Percentiles rank a stretch among this genome's conserved stretches.
phyloP scores from a whole-genome alignment of 306 rosid species.

The Sophora flavescens region DNA sequence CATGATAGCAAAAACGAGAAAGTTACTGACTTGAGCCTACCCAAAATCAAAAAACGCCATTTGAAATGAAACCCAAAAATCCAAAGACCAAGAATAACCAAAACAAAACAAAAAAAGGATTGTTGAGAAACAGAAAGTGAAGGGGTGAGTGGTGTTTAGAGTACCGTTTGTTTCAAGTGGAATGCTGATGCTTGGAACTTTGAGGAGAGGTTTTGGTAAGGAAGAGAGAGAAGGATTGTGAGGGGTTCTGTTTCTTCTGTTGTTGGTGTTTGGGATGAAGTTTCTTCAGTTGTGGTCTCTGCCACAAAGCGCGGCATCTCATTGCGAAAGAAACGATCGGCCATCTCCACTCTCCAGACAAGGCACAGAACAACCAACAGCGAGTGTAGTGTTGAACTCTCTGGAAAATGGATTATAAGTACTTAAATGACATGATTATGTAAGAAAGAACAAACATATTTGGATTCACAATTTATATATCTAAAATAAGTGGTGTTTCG shows the following conservation, averaged over 20 bases:
- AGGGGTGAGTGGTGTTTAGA: too few species aligned
- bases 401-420: too few species aligned
- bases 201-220: constrained; percentile 52
- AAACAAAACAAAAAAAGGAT: not conserved
- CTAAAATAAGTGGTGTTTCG: too few species aligned
- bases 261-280: constrained; percentile 37
- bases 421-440: too few species aligned
- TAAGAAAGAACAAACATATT: too few species aligned
- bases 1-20: constrained; percentile 8
- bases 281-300: constrained; percentile 53
- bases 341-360: constrained; percentile 45
- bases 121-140: too few species aligned
- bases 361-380: not conserved
- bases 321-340: constrained; percentile 78
- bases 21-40: constrained; percentile 40
- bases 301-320: constrained; percentile 63
- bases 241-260: constrained; percentile 54
- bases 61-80: constrained; percentile 25
- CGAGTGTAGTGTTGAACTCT: not conserved
- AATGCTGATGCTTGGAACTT: constrained; percentile 58
- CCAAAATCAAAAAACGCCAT: constrained; percentile 22
- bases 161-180: constrained; percentile 74
- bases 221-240: constrained; percentile 62
- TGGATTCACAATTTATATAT: too few species aligned
- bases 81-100: not conserved